Conservation (phyloP, 108 stramenopile species). For the Cyclostephanos invisitatus region DNA sequence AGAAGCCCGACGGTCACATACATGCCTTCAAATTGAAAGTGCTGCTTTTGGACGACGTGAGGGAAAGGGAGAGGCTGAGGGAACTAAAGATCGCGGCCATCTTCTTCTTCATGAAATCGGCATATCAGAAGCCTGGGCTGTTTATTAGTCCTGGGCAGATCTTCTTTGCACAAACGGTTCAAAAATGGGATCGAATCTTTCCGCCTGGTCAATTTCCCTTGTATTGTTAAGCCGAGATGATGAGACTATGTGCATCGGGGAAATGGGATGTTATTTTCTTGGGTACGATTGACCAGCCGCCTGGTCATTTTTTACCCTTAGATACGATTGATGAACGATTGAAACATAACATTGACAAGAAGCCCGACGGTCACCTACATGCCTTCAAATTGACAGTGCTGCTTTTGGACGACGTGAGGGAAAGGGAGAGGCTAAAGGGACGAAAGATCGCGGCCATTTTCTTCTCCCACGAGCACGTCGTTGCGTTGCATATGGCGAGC, state of each 20-base stretch:
- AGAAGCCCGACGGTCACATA: constrained; percentile 64
- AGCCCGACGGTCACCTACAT: constrained; percentile 56
- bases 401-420: constrained; percentile 12
- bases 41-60: constrained; percentile 10
- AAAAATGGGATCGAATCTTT: too few species aligned
- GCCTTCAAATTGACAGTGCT: constrained; percentile 33
- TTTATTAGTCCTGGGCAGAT: too few species aligned
- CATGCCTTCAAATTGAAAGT: constrained; percentile 31
- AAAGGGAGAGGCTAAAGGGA: constrained; percentile 9
- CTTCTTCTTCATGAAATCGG: constrained; percentile 71
- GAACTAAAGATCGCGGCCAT: constrained; percentile 50
- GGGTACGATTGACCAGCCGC: too few species aligned
- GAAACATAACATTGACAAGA: constrained; percentile 70
- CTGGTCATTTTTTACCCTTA: too few species aligned
- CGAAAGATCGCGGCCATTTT: constrained; percentile 57
- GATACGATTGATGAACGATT: too few species aligned
- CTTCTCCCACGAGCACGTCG: constrained; percentile 73
- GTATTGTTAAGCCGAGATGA: too few species aligned
- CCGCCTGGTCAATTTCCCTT: too few species aligned
- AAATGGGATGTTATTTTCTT: too few species aligned
- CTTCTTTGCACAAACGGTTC: too few species aligned
- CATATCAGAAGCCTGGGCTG: too few species aligned
- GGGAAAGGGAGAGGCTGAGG: constrained; percentile 13
- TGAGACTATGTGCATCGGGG: too few species aligned
- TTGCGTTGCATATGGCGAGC: constrained; percentile 46